Percentiles rank a stretch among this genome's conserved stretches.
Conservation (phyloP, 225 moss, liverwort and hornwort species). For the Sphagnum tenellum region DNA sequence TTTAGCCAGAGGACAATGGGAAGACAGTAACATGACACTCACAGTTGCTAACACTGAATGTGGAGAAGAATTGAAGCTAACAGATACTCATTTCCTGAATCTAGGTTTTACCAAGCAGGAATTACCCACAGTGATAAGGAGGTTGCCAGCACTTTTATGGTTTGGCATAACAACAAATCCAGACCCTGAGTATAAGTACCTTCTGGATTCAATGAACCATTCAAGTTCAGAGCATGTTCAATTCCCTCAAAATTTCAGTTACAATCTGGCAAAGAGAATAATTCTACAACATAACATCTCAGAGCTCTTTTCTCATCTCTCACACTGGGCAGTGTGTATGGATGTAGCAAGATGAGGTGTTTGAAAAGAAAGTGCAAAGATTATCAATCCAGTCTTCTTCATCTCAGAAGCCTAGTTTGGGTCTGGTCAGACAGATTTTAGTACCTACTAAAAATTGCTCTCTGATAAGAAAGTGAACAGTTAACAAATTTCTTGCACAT, state of each 20-base stretch:
- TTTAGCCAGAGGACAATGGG: conserved; percentile 27
- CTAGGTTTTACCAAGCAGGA: conserved; percentile 46
- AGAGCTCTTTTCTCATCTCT: conserved; percentile 14
- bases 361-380: conserved; percentile 21
- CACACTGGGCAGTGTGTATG: conserved; percentile 36
- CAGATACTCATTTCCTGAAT: conserved; percentile 30
- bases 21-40: conserved; percentile 54
- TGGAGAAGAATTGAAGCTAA: conserved; percentile 43
- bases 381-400: conserved; percentile 9
- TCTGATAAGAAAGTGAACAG: too few species aligned
- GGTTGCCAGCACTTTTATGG: conserved; percentile 39
- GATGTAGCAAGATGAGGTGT: conserved; percentile 33
- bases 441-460: too few species aligned
- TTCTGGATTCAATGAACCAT: conserved; percentile 42
- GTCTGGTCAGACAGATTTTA: too few species aligned
- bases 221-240: conserved; percentile 21
- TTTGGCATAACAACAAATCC: conserved; percentile 27
- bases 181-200: conserved; percentile 48
- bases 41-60: conserved; percentile 46
- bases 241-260: conserved; percentile 58
- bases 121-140: conserved; percentile 32
- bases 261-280: conserved; percentile 40
- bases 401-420: not conserved
- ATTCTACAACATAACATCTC: conserved; percentile 27
- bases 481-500: too few species aligned